Evolutionary conservation across 169 alveolate genomes (phyloP).

Genomic region (Plasmodium berghei): DNA sequence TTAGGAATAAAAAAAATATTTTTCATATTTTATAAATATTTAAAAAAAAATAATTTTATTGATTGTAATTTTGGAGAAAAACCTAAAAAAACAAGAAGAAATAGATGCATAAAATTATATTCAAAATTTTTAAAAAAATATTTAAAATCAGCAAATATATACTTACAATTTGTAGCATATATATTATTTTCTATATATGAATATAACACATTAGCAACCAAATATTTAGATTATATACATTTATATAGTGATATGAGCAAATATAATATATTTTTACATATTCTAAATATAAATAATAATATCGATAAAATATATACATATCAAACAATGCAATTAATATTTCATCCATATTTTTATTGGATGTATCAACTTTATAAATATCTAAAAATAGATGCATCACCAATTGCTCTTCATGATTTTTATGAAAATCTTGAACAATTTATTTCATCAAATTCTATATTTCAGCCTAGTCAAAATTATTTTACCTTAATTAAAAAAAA

Average conservation of each 20-base stretch:
- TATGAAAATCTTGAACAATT: constrained; percentile 47
- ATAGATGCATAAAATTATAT: constrained; percentile 31
- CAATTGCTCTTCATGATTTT: constrained; percentile 46
- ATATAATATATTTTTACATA: constrained; percentile 45
- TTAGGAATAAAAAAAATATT: constrained; percentile 40
- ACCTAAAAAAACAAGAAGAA: neutral
- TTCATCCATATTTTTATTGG: constrained; percentile 52
- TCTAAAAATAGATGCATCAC: constrained; percentile 63
- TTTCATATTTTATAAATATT: constrained; percentile 33
- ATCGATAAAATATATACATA: constrained; percentile 43
- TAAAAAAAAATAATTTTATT: constrained; percentile 17
- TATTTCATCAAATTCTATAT: constrained; percentile 31
- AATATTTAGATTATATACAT: constrained; percentile 51
- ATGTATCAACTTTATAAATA: constrained; percentile 56
- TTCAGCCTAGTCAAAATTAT: constrained; percentile 61
- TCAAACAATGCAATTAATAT: constrained; percentile 34
- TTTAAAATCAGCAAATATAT: constrained; percentile 54
- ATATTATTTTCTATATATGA: constrained; percentile 61
- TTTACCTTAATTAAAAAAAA: constrained; percentile 50
- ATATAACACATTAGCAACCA: constrained; percentile 27
- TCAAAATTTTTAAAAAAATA: constrained; percentile 38
- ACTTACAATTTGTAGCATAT: constrained; percentile 46
- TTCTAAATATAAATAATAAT: constrained; percentile 23
- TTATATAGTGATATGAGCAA: constrained; percentile 45
- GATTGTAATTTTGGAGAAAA: neutral